Evolutionary conservation across 306 rosid species (phyloP), one percentile per base, ranked within the genome.

Genomic region (Begonia fuchsioides): DNA sequence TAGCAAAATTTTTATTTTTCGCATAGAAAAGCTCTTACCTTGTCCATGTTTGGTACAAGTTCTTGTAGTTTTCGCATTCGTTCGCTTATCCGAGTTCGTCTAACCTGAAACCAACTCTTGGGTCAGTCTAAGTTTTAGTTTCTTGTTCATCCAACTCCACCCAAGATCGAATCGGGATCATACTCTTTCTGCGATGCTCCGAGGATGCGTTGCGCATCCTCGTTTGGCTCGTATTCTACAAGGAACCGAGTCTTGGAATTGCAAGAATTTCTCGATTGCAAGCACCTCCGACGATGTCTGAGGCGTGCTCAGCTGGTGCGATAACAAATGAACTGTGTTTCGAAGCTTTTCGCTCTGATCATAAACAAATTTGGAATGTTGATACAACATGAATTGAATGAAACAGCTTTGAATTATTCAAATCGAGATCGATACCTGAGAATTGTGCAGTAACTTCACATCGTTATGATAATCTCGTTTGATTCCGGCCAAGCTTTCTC

Each of bases 181-280:
- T 75, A 83, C 96, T 71, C 97, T 69, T 74, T 88, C 97, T 10
- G 97, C 97, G 61, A 88, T 84, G 72, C 97, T 88, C 68, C 97
- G 75, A 53, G 97, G 97, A 74, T 88, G 97, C 59, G 97, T 88
- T 32, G 97, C 95, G 17, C 93, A 88, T 18, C 97, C 97, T 54
- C 95, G 74, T 76, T 88, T 88, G 12, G 97, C 97, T 70, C 97
- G 68, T 43, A 81, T 75, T 74, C 81, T 79, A 66, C 96, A 88
- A 55, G 96, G 96, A 55, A 88, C 96, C 5, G 96, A 63, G 56
- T 83, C 93, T 46, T 80, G 90, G 58, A 81, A 77, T 54, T 78
- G 93, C 60, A 81, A 59, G 66, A 71, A 78, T 75, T 81, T 88
- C 56, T 81, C 95, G 72, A 77, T 59, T 11, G 73, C 58, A 52